A percentile compares a stretch with the other conserved stretches of the same genome.
Conservation (phyloP, 106 monocot genomes). For the Allium fistulosum region DNA sequence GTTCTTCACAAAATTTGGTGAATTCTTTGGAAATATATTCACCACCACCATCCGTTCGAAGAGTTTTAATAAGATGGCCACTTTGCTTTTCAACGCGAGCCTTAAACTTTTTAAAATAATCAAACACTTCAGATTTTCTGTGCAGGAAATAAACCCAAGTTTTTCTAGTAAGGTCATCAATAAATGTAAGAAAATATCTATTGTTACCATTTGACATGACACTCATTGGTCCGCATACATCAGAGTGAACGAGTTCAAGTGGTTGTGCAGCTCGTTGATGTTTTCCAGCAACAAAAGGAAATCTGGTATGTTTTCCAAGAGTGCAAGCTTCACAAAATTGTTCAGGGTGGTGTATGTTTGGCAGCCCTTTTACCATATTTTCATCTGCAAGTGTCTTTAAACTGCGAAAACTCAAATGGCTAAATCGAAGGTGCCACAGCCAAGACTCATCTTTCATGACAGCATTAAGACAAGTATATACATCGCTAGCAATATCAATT, state of each 20-base stretch:
- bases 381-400: not conserved
- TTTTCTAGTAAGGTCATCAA: not conserved
- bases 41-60: conserved; percentile 2
- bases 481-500: not conserved
- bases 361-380: not conserved
- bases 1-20: not conserved
- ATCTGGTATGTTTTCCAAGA: not conserved
- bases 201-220: not conserved
- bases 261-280: not conserved
- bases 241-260: not conserved
- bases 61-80: not conserved
- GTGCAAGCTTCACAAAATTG: not conserved
- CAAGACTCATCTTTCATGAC: not conserved
- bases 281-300: not conserved
- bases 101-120: not conserved
- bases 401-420: not conserved
- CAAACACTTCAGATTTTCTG: not conserved
- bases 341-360: not conserved
- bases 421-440: not conserved
- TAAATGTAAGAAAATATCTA: not conserved
- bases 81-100: not conserved
- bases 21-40: not conserved
- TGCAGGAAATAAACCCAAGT: conserved; percentile 1
- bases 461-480: not conserved
- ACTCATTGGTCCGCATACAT: not conserved